Evolutionary conservation across 2,329 filamentous ascomycete species (phyloP), one percentile per base, ranked within the genome.

Genomic region (Clarireedia homoeocarpa): DNA sequence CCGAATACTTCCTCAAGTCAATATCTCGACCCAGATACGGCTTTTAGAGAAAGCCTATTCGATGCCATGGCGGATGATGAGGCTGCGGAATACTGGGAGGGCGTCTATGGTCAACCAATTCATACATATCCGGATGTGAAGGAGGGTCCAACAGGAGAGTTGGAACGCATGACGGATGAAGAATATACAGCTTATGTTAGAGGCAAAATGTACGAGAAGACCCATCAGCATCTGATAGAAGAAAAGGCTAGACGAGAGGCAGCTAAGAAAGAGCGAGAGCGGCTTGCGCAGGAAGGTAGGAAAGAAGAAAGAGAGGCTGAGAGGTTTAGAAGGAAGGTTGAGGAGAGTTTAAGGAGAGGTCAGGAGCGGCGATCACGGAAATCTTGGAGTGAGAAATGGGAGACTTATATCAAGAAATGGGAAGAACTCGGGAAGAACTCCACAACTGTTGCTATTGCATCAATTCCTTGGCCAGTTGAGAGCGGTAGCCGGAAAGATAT

Each of bases 21-120:
- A 59, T 68, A 64, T 0, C 74, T 88, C 15, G 82, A 87, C 63
- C 79, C 89, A 0, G 85, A 90, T 42, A 76, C 80, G 0, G 90
- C 92, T 0, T 99, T 99, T 70, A 85, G 89, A 30, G 89, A 95
- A 71, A 96, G 91, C 0, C 84, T 99, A 5, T 97, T 97, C 73
- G 94, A 99, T 71, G 94, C 94, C 34, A 86, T 99, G 72, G 92
- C 91, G 39, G 94, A 99, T 71, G 92, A 97, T 68, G 94, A 99
- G 73, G 94, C 92, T 48, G 94, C 94, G 2, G 82, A 84, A 6
- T 99, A 94, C 74, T 99, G 94, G 94, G 87, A 96, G 70, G 83
- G 83, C 15, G 89, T 99, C n/a, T 99, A 97, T 72, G 91, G 91
- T 1, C 92, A 97, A 70, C 92, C 94, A 0, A 87, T 97, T 50